phyloP scores from a whole-genome alignment of 305 asterid species.

The Fraxinus sp. region DNA sequence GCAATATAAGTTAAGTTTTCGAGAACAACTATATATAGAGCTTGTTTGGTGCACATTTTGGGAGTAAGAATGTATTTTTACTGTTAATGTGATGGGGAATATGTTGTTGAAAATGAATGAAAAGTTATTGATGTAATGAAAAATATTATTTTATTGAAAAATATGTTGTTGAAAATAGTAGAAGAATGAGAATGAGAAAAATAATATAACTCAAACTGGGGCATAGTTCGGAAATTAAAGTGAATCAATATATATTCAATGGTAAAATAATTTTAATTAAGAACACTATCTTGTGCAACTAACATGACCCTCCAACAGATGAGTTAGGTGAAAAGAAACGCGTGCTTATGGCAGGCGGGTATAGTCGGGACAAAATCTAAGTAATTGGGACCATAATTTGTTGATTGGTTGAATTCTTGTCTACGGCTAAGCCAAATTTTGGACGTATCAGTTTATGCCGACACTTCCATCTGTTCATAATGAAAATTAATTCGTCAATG shows the following conservation, averaged over 20 bases:
- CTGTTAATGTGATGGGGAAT: too few species aligned
- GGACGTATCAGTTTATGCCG: not conserved
- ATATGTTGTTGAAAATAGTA: too few species aligned
- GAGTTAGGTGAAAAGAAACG: not conserved
- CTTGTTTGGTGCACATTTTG: too few species aligned
- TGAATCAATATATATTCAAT: not conserved
- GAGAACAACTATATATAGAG: not conserved
- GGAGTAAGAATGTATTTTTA: too few species aligned
- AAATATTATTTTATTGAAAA: too few species aligned
- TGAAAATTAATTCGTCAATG: not conserved
- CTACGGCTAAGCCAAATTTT: not conserved
- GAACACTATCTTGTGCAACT: not conserved
- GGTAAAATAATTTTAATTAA: not conserved
- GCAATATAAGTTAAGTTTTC: not conserved
- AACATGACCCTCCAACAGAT: not conserved
- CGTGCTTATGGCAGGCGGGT: not conserved
- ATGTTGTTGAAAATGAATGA: too few species aligned
- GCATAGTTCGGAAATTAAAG: not conserved
- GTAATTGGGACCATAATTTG: not conserved
- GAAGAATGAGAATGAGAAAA: too few species aligned
- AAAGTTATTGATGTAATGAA: too few species aligned
- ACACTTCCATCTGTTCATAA: not conserved
- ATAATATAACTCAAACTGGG: too few species aligned
- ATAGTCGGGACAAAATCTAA: not conserved
- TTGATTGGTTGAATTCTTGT: not conserved